These are phyloP conservation scores for Aspergillus hortae DNA, from an alignment of 2,329 filamentous ascomycete species.

Conservation along the genomic window DNA sequence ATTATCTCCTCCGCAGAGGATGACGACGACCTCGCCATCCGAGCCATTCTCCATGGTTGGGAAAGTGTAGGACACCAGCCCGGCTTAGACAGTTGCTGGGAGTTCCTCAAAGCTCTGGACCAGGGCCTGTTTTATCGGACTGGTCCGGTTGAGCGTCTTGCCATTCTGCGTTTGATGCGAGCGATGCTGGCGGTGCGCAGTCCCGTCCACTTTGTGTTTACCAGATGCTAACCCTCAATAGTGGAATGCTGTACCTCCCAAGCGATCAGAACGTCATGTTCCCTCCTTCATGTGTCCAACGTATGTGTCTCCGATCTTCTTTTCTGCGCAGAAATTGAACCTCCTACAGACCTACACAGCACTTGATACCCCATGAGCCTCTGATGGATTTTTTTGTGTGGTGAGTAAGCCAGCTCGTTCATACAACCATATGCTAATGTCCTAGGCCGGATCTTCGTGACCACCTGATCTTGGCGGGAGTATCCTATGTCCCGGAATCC, in stretches of 20 bases:
- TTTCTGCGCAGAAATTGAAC: neutral
- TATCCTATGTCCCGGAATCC: constrained; percentile 4
- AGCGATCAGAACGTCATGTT: constrained; percentile 2
- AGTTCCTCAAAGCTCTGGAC: constrained; percentile 2
- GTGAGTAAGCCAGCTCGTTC: neutral
- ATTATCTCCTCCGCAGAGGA: constrained; percentile 6
- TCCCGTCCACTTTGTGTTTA: neutral
- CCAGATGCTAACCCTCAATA: neutral
- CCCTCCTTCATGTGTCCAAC: constrained; percentile 11
- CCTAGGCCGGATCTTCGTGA: constrained; percentile 9
- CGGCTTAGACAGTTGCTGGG: constrained; percentile 1
- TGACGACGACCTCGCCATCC: constrained; percentile 10
- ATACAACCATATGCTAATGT: neutral
- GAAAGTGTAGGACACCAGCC: constrained; percentile 1
- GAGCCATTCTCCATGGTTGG: constrained; percentile 8
- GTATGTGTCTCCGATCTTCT: neutral
- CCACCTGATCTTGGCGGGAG: constrained; percentile 5
- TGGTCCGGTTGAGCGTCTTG: constrained; percentile 7
- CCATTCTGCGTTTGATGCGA: constrained; percentile 8
- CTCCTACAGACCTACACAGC: neutral
- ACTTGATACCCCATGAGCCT: constrained; percentile 8
- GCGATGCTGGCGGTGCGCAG: neutral
- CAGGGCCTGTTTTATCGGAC: constrained; percentile 6
- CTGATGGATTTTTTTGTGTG: constrained; percentile 11
- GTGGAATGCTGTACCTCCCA: constrained; percentile 5